phyloP scores from a whole-genome alignment of 257 asterid species.

The Solanum boliviense region DNA sequence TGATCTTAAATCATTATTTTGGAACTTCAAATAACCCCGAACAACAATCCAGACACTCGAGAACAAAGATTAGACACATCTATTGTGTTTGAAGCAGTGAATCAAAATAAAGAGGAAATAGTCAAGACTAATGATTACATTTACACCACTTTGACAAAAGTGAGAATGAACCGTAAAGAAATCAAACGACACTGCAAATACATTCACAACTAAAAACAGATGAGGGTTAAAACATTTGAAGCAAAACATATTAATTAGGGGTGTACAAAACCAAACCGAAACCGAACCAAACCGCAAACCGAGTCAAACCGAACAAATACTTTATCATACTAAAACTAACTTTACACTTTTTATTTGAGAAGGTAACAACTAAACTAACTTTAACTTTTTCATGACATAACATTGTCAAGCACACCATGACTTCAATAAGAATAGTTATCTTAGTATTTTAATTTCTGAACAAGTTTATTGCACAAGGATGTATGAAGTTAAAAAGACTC shows the following conservation, averaged over 20 bases:
- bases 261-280: no score
- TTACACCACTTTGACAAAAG: neutral
- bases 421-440: no score
- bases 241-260: neutral
- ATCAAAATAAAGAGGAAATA: neutral
- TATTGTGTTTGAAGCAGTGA: neutral
- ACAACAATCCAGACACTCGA: neutral
- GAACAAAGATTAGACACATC: neutral
- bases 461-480: no score
- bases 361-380: no score
- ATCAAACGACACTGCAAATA: neutral
- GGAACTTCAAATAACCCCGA: neutral
- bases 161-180: neutral
- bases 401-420: no score
- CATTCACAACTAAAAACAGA: neutral
- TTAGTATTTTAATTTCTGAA: no score
- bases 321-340: no score
- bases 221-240: neutral
- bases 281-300: no score
- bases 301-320: no score
- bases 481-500: no score
- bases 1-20: neutral
- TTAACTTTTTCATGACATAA: no score
- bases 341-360: no score
- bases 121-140: neutral